Evolutionary conservation across 1,284 basidiomycete species (phyloP).

Genomic region (Wallemia mellicola): DNA sequence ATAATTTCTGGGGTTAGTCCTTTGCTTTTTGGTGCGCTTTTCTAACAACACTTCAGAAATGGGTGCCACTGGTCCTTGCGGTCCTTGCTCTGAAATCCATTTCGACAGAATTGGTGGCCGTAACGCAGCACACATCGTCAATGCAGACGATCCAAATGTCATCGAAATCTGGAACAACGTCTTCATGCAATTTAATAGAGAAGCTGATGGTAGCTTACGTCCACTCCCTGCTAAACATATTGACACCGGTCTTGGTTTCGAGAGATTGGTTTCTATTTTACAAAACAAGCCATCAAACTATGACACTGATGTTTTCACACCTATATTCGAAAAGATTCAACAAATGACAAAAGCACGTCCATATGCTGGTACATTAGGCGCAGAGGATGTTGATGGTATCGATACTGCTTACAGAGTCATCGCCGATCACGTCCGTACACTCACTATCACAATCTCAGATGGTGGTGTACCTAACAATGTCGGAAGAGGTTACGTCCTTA

Average conservation of each 20-base stretch:
- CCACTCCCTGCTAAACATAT: constrained; percentile 74
- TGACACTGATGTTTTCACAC: constrained; percentile 81
- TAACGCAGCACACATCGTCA: constrained; percentile 71
- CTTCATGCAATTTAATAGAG: constrained; percentile 95
- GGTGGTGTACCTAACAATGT: constrained; percentile 89
- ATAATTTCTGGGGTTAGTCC: constrained; percentile 86
- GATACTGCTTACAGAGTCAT: constrained; percentile 94
- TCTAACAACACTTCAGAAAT: constrained; percentile 31
- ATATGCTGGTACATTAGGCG: constrained; percentile 69
- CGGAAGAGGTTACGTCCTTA: constrained; percentile 78
- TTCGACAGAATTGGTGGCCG: constrained; percentile 83
- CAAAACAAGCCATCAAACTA: constrained; percentile 86
- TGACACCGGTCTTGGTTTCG: constrained; percentile 97
- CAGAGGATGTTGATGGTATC: constrained; percentile 74
- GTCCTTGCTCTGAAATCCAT: constrained; percentile 92
- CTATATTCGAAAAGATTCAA: constrained; percentile 65
- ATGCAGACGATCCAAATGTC: constrained; percentile 80
- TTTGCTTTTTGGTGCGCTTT: neutral
- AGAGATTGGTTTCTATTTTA: constrained; percentile 75
- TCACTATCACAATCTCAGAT: constrained; percentile 84
- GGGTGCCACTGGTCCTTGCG: constrained; percentile 91
- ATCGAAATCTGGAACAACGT: constrained; percentile 99
- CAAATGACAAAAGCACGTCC: constrained; percentile 62
- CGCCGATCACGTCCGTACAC: constrained; percentile 81
- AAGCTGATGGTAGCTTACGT: constrained; percentile 52